Conservation (phyloP, 179 eudicot genomes). For the Camellia oleifera region DNA sequence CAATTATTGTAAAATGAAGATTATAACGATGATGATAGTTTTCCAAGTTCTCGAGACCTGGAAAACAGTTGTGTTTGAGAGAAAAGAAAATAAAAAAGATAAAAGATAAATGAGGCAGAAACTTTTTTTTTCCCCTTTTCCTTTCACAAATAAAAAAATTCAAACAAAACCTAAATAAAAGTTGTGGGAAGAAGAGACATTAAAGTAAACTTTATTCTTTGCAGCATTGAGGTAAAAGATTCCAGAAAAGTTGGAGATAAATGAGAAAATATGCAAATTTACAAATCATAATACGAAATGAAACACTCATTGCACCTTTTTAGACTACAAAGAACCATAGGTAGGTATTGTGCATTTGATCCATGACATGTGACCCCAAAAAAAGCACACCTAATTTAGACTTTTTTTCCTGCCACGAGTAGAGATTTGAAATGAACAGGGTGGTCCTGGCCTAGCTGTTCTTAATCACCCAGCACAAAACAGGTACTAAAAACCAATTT, state of each 20-base stretch:
- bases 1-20: background rate
- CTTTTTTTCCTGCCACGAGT: background rate
- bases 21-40: background rate
- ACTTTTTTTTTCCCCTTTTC: background rate
- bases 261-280: background rate
- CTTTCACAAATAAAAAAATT: background rate
- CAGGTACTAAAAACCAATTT: background rate
- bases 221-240: background rate
- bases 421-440: background rate
- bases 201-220: background rate
- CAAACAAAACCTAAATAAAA: background rate
- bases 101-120: no score
- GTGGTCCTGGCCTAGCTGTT: background rate
- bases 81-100: no score
- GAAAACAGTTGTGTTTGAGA: background rate
- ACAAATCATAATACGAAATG: background rate
- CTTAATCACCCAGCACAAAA: background rate
- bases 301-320: background rate
- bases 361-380: slow-evolving; percentile 10
- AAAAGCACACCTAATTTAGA: background rate
- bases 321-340: background rate
- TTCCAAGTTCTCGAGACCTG: background rate
- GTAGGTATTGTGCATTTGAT: background rate
- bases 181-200: background rate
- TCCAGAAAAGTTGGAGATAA: slow-evolving; percentile 12